Percentiles rank a stretch among this genome's conserved stretches.
Conservation (phyloP, 441 rosid species). For the Manihot esculenta region DNA sequence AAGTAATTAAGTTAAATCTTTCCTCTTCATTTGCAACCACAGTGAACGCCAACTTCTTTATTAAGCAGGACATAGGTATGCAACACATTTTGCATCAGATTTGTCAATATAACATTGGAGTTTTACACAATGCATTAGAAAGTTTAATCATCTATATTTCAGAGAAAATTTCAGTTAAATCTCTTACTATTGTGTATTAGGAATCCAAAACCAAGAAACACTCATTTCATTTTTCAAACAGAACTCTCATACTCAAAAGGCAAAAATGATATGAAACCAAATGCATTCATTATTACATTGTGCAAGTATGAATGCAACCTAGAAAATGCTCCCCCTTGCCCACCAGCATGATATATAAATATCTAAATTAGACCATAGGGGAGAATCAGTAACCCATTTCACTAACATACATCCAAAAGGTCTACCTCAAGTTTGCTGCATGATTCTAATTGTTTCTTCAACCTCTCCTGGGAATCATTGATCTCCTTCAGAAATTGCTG, state of each 20-base stretch:
- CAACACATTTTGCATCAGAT: not conserved
- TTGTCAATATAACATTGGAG: not conserved
- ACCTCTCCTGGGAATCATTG: constrained; percentile 62
- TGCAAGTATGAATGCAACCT: not conserved
- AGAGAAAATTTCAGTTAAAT: not conserved
- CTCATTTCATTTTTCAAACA: not conserved
- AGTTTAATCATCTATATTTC: not conserved
- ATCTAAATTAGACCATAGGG: not conserved
- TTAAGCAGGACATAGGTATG: not conserved
- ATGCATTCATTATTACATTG: not conserved
- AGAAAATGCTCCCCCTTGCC: not conserved
- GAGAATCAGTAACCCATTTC: not conserved
- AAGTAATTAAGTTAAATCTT: not conserved
- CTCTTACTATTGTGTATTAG: not conserved
- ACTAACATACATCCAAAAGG: not conserved
- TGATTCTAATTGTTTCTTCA: constrained; percentile 56
- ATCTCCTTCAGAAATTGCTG: constrained; percentile 74
- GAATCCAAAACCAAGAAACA: not conserved
- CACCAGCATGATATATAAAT: not conserved
- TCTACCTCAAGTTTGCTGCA: constrained; percentile 71
- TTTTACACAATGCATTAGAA: not conserved
- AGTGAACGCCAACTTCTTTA: not conserved
- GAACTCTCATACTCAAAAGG: not conserved
- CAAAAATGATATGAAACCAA: not conserved
- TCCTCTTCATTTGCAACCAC: not conserved